Evolutionary conservation across 495 filamentous ascomycete genomes (phyloP), one percentile per base, ranked within the genome.

Genomic region (Chaetomium fimeti): DNA sequence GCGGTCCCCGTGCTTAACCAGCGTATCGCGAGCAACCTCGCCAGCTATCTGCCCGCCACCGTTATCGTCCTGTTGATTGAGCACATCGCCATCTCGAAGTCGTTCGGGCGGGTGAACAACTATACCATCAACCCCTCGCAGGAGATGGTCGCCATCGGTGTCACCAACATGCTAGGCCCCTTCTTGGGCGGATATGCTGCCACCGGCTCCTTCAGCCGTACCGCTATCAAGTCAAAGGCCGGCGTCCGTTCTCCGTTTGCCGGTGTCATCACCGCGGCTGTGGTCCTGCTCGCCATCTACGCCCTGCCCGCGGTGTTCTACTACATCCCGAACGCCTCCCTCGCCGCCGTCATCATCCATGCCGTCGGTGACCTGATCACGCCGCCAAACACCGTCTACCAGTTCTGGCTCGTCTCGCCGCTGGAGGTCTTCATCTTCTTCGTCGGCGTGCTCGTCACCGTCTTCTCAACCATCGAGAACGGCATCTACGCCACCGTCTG

Each of bases 51-150:
- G 11, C 74, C 74, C 15, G 68, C 73, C 11, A 79, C 77, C 0
- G 89, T 97, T 51, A 97, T 98, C 67, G 95, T 98, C 9, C 80
- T 98, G 49, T 79, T 98, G 52, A 97, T 98, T 68, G 94, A 98
- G 75, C 91, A 95, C 72, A 93, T 94, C 67, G 89, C 95, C n/a
- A 98, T 98, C 65, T 91, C 93, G 40, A 98, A 98, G 76, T 98
- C 94, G 0, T 98, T 98, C 64, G 94, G 94, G 6, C 85, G 94
- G 49, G 84, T 98, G 67, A 97, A 97, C 79, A 97, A 97, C 78
- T 98, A 98, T 77, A 91, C 87, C n/a, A 97, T 98, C 75, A 86
- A 98, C 66, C 95, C 94, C 3, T 97, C 93, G 0, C 94, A 98
- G 73, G 94, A 98, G 70, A 86, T 98, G 78, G 89, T 98, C 27